A percentile compares a stretch with the other conserved stretches of the same genome.
Conservation (phyloP, 1,284 basidiomycete genomes). For the Paramarasmius palmivorus region DNA sequence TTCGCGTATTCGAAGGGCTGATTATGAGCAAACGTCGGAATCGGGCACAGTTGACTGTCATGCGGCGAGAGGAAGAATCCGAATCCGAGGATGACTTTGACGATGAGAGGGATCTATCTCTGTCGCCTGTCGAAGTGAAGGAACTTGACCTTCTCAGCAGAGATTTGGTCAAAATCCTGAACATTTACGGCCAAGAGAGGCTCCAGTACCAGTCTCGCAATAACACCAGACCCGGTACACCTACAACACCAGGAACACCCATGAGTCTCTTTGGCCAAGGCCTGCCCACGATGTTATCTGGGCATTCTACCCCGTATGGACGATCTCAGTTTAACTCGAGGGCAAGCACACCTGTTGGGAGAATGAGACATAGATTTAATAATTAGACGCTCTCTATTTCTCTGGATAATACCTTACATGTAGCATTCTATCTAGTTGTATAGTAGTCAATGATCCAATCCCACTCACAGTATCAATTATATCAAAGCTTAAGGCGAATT, state of each 20-base stretch:
- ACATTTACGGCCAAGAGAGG: slow-evolving; percentile 64
- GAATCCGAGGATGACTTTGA: slow-evolving; percentile 65
- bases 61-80: slow-evolving; percentile 56
- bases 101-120: slow-evolving; percentile 43
- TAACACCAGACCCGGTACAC: neutral
- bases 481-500: too few species aligned
- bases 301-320: slow-evolving; percentile 54
- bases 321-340: slow-evolving; percentile 56
- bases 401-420: neutral
- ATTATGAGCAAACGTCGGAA: slow-evolving; percentile 45
- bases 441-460: too few species aligned
- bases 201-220: neutral
- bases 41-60: slow-evolving; percentile 34
- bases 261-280: neutral
- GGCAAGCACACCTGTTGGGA: slow-evolving; percentile 62
- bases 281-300: slow-evolving; percentile 32
- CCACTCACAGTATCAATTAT: too few species aligned
- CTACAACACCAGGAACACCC: neutral
- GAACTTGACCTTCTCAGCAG: slow-evolving; percentile 77
- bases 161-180: slow-evolving; percentile 72
- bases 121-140: slow-evolving; percentile 66
- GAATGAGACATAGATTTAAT: slow-evolving; percentile 29
- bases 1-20: slow-evolving; percentile 91
- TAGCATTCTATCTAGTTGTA: too few species aligned
- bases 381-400: neutral